These are phyloP conservation scores for Phytophthora pistaciae DNA, from an alignment of 352 stramenopile species.

Conservation along the genomic window DNA sequence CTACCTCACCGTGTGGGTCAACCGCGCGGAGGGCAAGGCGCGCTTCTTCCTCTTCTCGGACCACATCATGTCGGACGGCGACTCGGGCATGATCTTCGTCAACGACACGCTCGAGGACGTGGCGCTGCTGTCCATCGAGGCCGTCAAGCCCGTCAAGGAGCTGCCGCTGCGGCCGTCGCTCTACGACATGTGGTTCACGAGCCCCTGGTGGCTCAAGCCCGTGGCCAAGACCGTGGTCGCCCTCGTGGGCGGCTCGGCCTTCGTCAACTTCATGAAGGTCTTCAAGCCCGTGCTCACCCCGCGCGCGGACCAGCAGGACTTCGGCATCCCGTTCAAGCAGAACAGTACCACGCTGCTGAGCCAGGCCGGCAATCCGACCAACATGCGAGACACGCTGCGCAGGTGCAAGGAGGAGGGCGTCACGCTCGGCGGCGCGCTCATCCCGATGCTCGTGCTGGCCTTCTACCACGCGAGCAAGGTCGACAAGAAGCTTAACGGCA, in stretches of 20 bases:
- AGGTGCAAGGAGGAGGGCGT: slow-evolving; percentile 55
- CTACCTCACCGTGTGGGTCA: slow-evolving; percentile 53
- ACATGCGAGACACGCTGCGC: slow-evolving; percentile 50
- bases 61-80: slow-evolving; percentile 67
- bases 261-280: slow-evolving; percentile 58
- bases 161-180: slow-evolving; percentile 46
- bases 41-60: slow-evolving; percentile 67
- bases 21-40: slow-evolving; percentile 30
- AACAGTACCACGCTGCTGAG: slow-evolving; percentile 62
- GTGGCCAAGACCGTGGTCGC: slow-evolving; percentile 37
- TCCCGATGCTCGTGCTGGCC: slow-evolving; percentile 54
- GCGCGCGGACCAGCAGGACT: slow-evolving; percentile 56
- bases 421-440: slow-evolving; percentile 52
- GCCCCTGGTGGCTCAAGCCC: slow-evolving; percentile 52
- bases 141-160: background rate
- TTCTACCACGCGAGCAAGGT: slow-evolving; percentile 59
- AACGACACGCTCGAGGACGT: slow-evolving; percentile 54
- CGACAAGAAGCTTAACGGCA: slow-evolving; percentile 32
- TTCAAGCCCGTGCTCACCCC: slow-evolving; percentile 50
- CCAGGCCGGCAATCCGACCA: slow-evolving; percentile 38
- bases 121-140: slow-evolving; percentile 44
- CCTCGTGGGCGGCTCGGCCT: slow-evolving; percentile 31
- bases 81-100: slow-evolving; percentile 55
- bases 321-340: slow-evolving; percentile 35
- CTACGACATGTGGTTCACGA: slow-evolving; percentile 50